Evolutionary conservation across 2,329 filamentous ascomycete genomes (phyloP).

Genomic region (Penicillium verrucosum): DNA sequence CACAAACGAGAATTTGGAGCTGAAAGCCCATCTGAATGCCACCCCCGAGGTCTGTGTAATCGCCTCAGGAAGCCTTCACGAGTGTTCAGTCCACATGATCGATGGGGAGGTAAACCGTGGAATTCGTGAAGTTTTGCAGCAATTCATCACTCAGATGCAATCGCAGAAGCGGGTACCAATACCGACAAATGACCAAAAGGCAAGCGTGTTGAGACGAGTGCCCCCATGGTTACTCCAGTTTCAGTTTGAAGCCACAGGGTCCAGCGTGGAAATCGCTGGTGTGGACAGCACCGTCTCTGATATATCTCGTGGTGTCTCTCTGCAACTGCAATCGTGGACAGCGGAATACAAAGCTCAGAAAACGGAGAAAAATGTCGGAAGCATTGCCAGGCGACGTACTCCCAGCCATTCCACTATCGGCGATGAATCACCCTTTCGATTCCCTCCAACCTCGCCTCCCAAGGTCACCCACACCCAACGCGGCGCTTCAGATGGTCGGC

Average conservation of each 20-base stretch:
- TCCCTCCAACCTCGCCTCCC: slow-evolving; percentile 50
- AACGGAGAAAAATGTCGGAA: slow-evolving; percentile 53
- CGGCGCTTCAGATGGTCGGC: slow-evolving; percentile 68
- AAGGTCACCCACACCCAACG: slow-evolving; percentile 38
- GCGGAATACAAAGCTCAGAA: slow-evolving; percentile 85
- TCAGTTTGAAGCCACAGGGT: slow-evolving; percentile 80
- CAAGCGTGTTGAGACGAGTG: slow-evolving; percentile 71
- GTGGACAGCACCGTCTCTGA: slow-evolving; percentile 79
- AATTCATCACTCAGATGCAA: slow-evolving; percentile 69
- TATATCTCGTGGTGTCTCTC: slow-evolving; percentile 73
- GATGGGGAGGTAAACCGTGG: slow-evolving; percentile 90
- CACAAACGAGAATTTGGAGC: slow-evolving; percentile 80
- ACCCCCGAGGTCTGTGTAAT: slow-evolving; percentile 82
- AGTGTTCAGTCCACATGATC: slow-evolving; percentile 84
- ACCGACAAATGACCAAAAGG: slow-evolving; percentile 51
- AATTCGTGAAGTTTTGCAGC: slow-evolving; percentile 82
- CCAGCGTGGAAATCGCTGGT: slow-evolving; percentile 86
- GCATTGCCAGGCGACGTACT: slow-evolving; percentile 63
- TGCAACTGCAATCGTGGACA: slow-evolving; percentile 85
- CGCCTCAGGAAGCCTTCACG: slow-evolving; percentile 74
- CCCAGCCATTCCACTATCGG: slow-evolving; percentile 67
- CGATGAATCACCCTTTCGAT: slow-evolving; percentile 59
- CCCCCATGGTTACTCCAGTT: slow-evolving; percentile 83
- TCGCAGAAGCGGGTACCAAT: slow-evolving; percentile 55
- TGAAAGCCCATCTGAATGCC: slow-evolving; percentile 81